Conservation (phyloP, 108 stramenopile genomes). For the Cyclotella baltica region DNA sequence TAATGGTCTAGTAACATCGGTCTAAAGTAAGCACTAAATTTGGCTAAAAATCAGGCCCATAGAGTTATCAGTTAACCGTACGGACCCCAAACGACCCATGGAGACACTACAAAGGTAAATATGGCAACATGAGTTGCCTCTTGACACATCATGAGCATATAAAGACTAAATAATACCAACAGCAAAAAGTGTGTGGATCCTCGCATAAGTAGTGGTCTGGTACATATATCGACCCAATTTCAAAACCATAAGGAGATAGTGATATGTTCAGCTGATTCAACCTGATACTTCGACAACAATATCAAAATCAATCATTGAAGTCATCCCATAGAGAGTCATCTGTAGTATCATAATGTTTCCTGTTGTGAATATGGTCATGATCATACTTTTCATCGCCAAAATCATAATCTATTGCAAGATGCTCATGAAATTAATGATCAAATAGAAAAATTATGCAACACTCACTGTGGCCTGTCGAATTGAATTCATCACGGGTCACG, state of each 20-base stretch:
- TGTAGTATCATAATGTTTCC: too few relatives aligned
- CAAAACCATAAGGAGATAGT: conserved; percentile 3
- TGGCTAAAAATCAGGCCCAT: neutral
- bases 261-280: too few relatives aligned
- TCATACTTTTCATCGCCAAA: too few relatives aligned
- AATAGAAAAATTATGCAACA: too few relatives aligned
- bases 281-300: too few relatives aligned
- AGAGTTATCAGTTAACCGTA: neutral
- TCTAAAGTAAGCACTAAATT: neutral
- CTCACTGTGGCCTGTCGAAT: too few relatives aligned
- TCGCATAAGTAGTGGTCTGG: neutral
- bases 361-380: too few relatives aligned
- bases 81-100: neutral
- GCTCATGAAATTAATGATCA: too few relatives aligned
- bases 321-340: too few relatives aligned
- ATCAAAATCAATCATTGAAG: too few relatives aligned
- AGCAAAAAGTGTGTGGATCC: neutral
- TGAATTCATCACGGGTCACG: too few relatives aligned
- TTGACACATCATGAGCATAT: neutral
- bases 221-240: neutral
- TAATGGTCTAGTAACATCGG: neutral
- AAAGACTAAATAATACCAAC: neutral
- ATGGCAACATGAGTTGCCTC: neutral
- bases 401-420: too few relatives aligned
- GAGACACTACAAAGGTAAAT: neutral